phyloP scores from a whole-genome alignment of 73 alveolate genomes.

The Paramecium pentaurelia region DNA sequence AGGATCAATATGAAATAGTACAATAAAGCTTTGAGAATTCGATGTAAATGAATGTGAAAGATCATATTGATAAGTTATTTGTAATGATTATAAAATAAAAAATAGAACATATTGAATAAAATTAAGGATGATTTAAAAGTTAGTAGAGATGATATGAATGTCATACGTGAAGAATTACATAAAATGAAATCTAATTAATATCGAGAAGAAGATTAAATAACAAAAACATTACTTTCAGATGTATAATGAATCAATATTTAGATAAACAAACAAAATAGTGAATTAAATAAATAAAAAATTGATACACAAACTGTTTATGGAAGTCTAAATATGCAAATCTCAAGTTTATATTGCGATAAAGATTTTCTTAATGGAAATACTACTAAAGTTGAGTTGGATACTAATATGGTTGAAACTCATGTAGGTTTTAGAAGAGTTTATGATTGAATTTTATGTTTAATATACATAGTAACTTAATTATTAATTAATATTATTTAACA shows the following conservation, averaged over 20 bases:
- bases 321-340: neutral
- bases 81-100: neutral
- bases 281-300: neutral
- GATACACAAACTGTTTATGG: neutral
- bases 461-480: neutral
- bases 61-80: constrained; percentile 36
- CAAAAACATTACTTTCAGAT: neutral
- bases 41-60: constrained; percentile 6
- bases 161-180: neutral
- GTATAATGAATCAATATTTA: neutral
- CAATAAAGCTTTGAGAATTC: neutral
- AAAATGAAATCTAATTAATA: neutral
- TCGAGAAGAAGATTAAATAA: constrained; percentile 4
- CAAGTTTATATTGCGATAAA: neutral
- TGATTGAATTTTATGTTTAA: neutral
- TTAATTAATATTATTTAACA: neutral
- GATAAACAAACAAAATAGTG: neutral
- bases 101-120: neutral
- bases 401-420: constrained; percentile 48
- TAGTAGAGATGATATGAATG: constrained; percentile 16
- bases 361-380: neutral
- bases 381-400: neutral
- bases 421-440: constrained; percentile 48
- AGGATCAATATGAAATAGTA: neutral
- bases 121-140: constrained; percentile 31